A percentile compares a stretch with the other conserved stretches of the same genome.
These are phyloP conservation scores for Alliaria petiolata DNA, from an alignment of 345 rosid species.

Conservation along the genomic window DNA sequence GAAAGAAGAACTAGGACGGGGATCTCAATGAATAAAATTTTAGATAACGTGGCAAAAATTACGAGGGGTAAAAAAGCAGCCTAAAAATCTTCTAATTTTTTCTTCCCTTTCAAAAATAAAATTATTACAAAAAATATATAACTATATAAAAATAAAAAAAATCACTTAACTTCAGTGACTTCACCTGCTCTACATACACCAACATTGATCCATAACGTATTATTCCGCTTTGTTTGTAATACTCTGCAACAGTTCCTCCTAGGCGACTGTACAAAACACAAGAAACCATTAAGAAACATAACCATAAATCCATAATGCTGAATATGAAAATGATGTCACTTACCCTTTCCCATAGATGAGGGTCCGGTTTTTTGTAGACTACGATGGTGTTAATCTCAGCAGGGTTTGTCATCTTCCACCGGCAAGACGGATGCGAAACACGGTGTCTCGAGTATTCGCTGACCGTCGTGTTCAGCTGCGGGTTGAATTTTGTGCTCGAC, in stretches of 20 bases:
- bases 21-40: slow-evolving; percentile 17
- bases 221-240: slow-evolving; percentile 52
- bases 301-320: not conserved
- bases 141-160: slow-evolving; percentile 6
- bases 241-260: slow-evolving; percentile 54
- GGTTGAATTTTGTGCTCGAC: slow-evolving; percentile 47
- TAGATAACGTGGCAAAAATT: slow-evolving; percentile 23
- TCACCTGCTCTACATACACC: slow-evolving; percentile 78
- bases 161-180: slow-evolving; percentile 50
- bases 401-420: slow-evolving; percentile 88
- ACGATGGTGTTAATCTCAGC: slow-evolving; percentile 41
- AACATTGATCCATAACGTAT: slow-evolving; percentile 60
- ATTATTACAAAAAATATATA: slow-evolving; percentile 9
- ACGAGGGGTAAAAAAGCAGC: not conserved
- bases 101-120: slow-evolving; percentile 15
- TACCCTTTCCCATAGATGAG: slow-evolving; percentile 80
- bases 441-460: slow-evolving; percentile 57
- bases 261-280: slow-evolving; percentile 38
- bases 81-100: slow-evolving; percentile 27
- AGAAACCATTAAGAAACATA: not conserved
- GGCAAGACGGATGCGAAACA: slow-evolving; percentile 59
- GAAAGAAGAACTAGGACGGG: not conserved
- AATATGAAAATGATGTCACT: slow-evolving; percentile 17
- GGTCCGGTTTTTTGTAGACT: slow-evolving; percentile 68
- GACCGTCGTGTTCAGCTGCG: slow-evolving; percentile 49